Conservation (phyloP, 176 grass and related monocot species). For the Dactylis glomerata region DNA sequence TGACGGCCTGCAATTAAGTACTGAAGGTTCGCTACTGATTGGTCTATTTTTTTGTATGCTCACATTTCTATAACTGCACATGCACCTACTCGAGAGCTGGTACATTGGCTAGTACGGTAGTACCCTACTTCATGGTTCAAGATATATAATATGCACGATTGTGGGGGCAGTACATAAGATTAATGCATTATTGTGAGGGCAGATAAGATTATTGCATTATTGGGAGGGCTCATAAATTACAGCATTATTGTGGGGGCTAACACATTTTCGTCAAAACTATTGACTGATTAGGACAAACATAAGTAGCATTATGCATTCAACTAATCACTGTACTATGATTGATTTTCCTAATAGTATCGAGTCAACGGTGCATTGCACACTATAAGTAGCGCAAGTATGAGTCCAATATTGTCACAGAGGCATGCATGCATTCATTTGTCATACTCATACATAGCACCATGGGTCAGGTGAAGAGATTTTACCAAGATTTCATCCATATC, state of each 20-base stretch:
- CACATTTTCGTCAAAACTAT: not conserved
- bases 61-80: too few species aligned
- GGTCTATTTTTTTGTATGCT: too few species aligned
- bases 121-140: not conserved
- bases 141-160: not conserved
- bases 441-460: not conserved
- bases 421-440: not conserved
- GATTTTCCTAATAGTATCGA: not conserved
- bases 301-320: not conserved
- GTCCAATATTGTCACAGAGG: not conserved
- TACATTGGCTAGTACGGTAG: too few species aligned
- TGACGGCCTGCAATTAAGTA: too few species aligned
- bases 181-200: too few species aligned
- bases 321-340: not conserved
- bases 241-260: not conserved
- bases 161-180: too few species aligned
- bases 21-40: too few species aligned
- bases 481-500: slow-evolving; percentile 28
- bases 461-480: slow-evolving; percentile 1
- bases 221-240: not conserved
- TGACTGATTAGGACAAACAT: not conserved
- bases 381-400: not conserved
- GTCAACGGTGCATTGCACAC: not conserved
- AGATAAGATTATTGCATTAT: not conserved
- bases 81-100: too few species aligned